phyloP scores from a whole-genome alignment of 495 filamentous ascomycete species.

The Aspergillus homomorphus region DNA sequence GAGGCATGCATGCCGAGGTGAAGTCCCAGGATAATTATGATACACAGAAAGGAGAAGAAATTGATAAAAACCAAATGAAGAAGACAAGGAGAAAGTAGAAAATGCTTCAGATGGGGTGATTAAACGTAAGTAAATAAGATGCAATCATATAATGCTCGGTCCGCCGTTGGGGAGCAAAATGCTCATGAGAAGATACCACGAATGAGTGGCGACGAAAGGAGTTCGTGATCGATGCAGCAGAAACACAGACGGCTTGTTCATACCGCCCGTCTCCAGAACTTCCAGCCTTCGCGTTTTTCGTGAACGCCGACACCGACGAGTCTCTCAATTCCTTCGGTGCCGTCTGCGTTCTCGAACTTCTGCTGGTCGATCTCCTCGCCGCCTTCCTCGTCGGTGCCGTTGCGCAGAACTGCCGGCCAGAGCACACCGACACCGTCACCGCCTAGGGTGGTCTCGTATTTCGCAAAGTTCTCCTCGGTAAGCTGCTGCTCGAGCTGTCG shows the following conservation, averaged over 20 bases:
- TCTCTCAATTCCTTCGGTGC: slow-evolving; percentile 73
- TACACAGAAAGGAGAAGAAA: slow-evolving; percentile 14
- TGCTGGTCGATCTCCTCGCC: slow-evolving; percentile 91
- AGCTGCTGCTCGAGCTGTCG: slow-evolving; percentile 63
- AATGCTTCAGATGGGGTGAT: slow-evolving; percentile 1
- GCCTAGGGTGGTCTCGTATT: slow-evolving; percentile 83
- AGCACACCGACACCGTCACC: slow-evolving; percentile 91
- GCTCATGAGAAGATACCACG: slow-evolving; percentile 3
- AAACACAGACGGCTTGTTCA: slow-evolving; percentile 3
- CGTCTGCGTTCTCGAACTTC: slow-evolving; percentile 79
- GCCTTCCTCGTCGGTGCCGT: slow-evolving; percentile 67
- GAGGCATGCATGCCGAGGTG: slow-evolving; percentile 4
- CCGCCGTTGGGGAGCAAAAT: neutral
- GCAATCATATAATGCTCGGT: slow-evolving; percentile 3
- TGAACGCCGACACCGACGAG: slow-evolving; percentile 59
- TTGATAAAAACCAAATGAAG: neutral
- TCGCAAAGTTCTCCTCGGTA: slow-evolving; percentile 70
- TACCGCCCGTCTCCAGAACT: slow-evolving; percentile 73
- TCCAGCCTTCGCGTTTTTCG: slow-evolving; percentile 79
- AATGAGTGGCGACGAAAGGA: slow-evolving; percentile 1
- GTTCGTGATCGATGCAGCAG: neutral
- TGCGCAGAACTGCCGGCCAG: slow-evolving; percentile 82
- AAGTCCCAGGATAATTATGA: slow-evolving; percentile 8
- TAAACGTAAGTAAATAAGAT: neutral
- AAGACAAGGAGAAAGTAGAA: slow-evolving; percentile 1